phyloP scores from a whole-genome alignment of 305 asterid species.

The Fraxinus angustifolia region DNA sequence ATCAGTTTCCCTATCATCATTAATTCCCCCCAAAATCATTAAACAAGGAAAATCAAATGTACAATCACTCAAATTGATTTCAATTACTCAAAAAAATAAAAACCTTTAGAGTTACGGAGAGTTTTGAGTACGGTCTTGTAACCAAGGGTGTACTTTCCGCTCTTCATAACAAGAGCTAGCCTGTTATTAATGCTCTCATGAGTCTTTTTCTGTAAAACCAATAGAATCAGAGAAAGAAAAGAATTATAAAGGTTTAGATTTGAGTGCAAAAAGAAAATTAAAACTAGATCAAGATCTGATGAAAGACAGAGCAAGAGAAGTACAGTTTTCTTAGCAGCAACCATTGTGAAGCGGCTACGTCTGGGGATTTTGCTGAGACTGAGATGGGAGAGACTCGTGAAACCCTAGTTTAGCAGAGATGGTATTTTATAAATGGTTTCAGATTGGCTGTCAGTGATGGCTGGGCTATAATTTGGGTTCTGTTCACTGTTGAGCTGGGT shows the following conservation, averaged over 20 bases:
- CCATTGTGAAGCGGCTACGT: neutral
- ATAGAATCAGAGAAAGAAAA: neutral
- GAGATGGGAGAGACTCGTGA: too few relatives aligned
- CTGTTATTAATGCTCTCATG: constrained; percentile 83
- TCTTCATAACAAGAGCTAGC: constrained; percentile 82
- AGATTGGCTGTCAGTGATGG: neutral
- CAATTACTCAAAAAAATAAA: neutral
- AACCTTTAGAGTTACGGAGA: constrained; percentile 77
- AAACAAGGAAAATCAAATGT: neutral
- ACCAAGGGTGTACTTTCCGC: constrained; percentile 75
- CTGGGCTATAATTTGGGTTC: neutral
- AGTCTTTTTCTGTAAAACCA: constrained; percentile 61
- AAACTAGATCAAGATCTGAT: neutral
- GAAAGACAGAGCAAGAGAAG: neutral
- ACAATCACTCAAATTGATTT: neutral
- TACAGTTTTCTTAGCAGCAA: constrained; percentile 58
- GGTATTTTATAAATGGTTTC: neutral
- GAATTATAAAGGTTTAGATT: neutral
- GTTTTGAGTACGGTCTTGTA: constrained; percentile 81
- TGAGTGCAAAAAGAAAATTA: neutral
- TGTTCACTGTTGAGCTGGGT: neutral
- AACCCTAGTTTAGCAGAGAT: too few relatives aligned
- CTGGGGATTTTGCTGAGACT: too few relatives aligned
- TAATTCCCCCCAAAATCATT: neutral
- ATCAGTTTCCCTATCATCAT: constrained; percentile 50